Base-by-base conservation (phyloP, 106 monocot genomes). In the Acorus calamus region DNA sequence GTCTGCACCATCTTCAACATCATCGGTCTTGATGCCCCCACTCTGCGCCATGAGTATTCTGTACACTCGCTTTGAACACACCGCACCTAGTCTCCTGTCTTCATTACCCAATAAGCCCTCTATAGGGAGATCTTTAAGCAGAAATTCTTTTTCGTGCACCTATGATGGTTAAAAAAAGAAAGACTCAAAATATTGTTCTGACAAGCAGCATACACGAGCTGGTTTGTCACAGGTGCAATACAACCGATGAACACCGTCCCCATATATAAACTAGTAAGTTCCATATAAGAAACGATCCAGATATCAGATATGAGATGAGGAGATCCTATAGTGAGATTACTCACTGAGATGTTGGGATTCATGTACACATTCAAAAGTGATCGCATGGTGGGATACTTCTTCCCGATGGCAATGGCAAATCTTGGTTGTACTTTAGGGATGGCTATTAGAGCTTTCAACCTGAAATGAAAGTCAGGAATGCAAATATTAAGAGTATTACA, bases 371-470 rank as follows among this genome's bases (percentile, higher is more conserved):
- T 73, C 50, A 92, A 49, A 62, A 92, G 82, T 1, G 87, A 92
- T 71, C 87, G 79, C 92, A 92, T 87, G 46, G 87, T 87, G 48
- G 84, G 87, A 53, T 92, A 92, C 67, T 76, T 83, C 74, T 82
- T 92, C 77, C 75, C 84, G 63, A 94, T 90, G 7, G 89, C 89
- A 49, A 90, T 61, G 41, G 89, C 94, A 69, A 71, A 72, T 63
- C 80, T 76, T 47, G 94, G 84, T 62, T 89, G 86, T 48, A 94
- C 84, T 74, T 82, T 84, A n/a, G 94, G 94, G 64, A 94, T 94
- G n/a, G 89, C 79, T 63, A 84, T 62, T 47, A 94, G 71, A 4
- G 94, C 77, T 60, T 89, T 94, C 61, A 94, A 69, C 94, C 94
- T 94, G 80, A 47, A 42, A 10, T 8, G 1, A 10, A 56, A 8